Evolutionary conservation across 108 stramenopile species (phyloP).

Genomic region (Craspedostauros australis): DNA sequence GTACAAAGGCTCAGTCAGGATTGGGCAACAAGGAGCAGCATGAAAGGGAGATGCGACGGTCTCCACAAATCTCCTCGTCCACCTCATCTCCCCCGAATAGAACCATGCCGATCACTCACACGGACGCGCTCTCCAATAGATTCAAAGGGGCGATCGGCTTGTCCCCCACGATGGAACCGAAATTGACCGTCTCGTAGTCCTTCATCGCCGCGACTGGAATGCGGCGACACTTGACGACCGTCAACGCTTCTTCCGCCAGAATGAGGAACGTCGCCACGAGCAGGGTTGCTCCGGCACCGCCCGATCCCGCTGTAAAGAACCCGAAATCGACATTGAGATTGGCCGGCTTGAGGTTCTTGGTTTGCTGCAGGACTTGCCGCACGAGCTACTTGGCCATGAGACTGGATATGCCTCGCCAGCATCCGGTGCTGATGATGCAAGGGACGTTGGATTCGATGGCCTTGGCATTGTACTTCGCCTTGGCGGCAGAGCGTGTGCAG

Average conservation of each 20-base stretch:
- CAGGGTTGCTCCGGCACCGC: conserved; percentile 79
- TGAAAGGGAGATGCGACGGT: no score
- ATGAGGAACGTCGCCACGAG: conserved; percentile 79
- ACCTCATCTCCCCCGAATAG: no score
- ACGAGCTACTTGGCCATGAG: conserved; percentile 36
- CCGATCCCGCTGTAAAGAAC: conserved; percentile 80
- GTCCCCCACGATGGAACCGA: conserved; percentile 42
- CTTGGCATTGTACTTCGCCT: conserved; percentile 17
- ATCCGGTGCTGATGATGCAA: conserved; percentile 44
- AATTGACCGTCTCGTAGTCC: conserved; percentile 23
- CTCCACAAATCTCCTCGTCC: no score
- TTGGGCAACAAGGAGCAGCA: no score
- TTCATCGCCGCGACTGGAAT: conserved; percentile 33
- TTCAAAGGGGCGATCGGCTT: conserved; percentile 58
- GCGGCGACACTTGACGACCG: conserved; percentile 38
- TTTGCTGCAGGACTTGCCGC: conserved; percentile 8
- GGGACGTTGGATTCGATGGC: conserved; percentile 33
- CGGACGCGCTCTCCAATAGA: conserved; percentile 67
- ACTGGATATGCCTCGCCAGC: conserved; percentile 42
- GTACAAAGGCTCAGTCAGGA: no score
- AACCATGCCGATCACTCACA: no score
- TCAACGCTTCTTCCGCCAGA: conserved; percentile 59
- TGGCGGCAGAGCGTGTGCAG: conserved; percentile 54
- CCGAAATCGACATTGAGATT: conserved; percentile 45
- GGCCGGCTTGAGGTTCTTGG: conserved; percentile 8